Percentiles rank a stretch among this genome's conserved stretches.
phyloP scores from a whole-genome alignment of 2,329 filamentous ascomycete genomes.

The Colletotrichum acutatum region DNA sequence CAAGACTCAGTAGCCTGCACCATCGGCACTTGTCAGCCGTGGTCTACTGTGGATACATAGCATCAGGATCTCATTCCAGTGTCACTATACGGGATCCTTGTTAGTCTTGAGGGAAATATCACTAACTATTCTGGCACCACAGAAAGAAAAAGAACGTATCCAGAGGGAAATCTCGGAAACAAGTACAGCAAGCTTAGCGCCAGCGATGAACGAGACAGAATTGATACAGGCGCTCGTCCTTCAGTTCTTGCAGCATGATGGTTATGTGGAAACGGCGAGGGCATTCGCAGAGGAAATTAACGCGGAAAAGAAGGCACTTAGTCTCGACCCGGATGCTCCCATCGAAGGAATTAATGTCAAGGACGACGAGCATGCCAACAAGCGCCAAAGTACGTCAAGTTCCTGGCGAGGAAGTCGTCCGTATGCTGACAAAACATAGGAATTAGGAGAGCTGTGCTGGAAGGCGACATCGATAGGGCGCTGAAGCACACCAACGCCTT shows the following conservation, averaged over 20 bases:
- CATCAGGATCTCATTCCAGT: background rate
- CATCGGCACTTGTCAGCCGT: background rate
- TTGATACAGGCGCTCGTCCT: conserved; percentile 84
- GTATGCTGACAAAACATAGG: conserved; percentile 57
- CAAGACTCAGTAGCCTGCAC: background rate
- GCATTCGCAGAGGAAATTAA: conserved; percentile 88
- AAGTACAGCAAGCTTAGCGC: conserved; percentile 70
- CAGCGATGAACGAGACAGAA: conserved; percentile 76
- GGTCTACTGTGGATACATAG: background rate
- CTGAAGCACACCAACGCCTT: conserved; percentile 82
- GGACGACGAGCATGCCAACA: conserved; percentile 87
- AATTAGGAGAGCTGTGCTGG: conserved; percentile 87
- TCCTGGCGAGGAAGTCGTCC: too few relatives aligned
- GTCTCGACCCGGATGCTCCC: conserved; percentile 63
- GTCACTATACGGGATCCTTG: too few relatives aligned
- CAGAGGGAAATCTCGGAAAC: conserved; percentile 68
- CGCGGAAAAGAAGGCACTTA: conserved; percentile 77
- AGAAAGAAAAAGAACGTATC: conserved; percentile 56
- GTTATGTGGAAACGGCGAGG: conserved; percentile 91
- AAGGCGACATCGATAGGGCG: conserved; percentile 91
- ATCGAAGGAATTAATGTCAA: conserved; percentile 72
- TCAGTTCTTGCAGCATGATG: conserved; percentile 93
- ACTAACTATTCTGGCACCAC: conserved; percentile 25
- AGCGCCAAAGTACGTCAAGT: conserved; percentile 79
- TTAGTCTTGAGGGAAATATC: background rate